Base-by-base conservation (phyloP, 331 rosid genomes). In the Acacia concinna region DNA sequence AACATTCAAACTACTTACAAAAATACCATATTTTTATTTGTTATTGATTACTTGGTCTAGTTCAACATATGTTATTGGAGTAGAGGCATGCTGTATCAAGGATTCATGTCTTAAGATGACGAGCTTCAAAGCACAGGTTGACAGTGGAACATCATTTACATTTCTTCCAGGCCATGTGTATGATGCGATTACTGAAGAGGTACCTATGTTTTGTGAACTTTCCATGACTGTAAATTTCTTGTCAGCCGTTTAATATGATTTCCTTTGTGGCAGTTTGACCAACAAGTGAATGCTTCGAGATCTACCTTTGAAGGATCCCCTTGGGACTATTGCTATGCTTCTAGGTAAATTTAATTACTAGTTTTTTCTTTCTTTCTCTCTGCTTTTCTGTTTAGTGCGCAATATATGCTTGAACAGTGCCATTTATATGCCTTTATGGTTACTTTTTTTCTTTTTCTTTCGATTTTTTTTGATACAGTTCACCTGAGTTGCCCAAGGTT, bases 71-170 rank as follows among this genome's bases (percentile, higher is more conserved):
- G 69, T 87, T 28, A 73, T 92, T 62, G 97, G 93, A 47, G 94
- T 93, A 87, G 91, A 95, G 78, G 83, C 94, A 74, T 87, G 81
- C 76, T 95, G 97, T 86, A 44, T 95, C 23, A 87, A 86, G 52
- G 83, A 83, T 70, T 85, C 91, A 32, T 95, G 97, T 79, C 91
- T 86, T 49, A 84, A 88, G 81, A 79, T 83, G 84, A 79, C 96
- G n/a, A 84, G 81, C 84, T 95, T 95, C 81, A 85, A 82, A 78
- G 94, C 96, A 15, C 74, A 87, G 86, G 85, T 93, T 88, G 99
- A 95, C 74, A 95, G 96, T 3, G 99, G 99, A 78, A 81, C 97
- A 28, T 95, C 99, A 52, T 92, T 95, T 86, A 91, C 99, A 11
- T 88, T 89, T 82, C 96, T 95, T 78, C 99, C 99, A 0, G 87